Percentiles rank a stretch among this genome's conserved stretches.
These are phyloP conservation scores for Cladosporium phlei DNA, from an alignment of 2,329 filamentous ascomycete genomes.

Conservation along the genomic window DNA sequence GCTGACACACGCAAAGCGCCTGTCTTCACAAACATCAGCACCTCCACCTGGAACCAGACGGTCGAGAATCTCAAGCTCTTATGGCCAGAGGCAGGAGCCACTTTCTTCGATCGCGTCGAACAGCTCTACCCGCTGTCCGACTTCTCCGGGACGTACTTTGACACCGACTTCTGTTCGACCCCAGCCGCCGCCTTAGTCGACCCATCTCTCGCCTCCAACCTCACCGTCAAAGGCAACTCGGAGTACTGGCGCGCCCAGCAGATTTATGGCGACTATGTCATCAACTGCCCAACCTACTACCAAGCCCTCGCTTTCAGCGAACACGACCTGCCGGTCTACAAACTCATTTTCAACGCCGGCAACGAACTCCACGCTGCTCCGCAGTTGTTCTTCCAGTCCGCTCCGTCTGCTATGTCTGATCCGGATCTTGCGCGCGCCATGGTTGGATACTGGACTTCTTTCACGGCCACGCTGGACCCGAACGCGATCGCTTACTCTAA, in stretches of 20 bases:
- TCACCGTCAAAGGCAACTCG: constrained; percentile 40
- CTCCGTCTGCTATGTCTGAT: constrained; percentile 18
- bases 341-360: constrained; percentile 34
- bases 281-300: constrained; percentile 29
- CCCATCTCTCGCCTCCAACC: constrained; percentile 33
- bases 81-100: constrained; percentile 33
- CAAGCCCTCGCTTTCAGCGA: constrained; percentile 33
- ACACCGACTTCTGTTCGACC: constrained; percentile 15
- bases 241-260: not conserved
- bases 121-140: constrained; percentile 30
- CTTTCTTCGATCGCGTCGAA: constrained; percentile 38
- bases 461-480: constrained; percentile 31
- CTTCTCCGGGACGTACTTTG: not conserved
- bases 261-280: constrained; percentile 16
- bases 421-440: constrained; percentile 30
- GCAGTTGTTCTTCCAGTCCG: constrained; percentile 19
- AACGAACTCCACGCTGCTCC: constrained; percentile 30
- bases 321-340: constrained; percentile 24
- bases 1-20: constrained; percentile 28
- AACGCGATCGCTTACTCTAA: constrained; percentile 19
- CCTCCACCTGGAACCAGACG: constrained; percentile 26
- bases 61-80: constrained; percentile 27
- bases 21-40: constrained; percentile 29
- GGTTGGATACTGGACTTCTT: constrained; percentile 31
- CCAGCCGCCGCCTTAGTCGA: constrained; percentile 28